These are phyloP conservation scores for Pseudogymnoascus sp. DNA, from an alignment of 2,329 filamentous ascomycete species.

Conservation along the genomic window DNA sequence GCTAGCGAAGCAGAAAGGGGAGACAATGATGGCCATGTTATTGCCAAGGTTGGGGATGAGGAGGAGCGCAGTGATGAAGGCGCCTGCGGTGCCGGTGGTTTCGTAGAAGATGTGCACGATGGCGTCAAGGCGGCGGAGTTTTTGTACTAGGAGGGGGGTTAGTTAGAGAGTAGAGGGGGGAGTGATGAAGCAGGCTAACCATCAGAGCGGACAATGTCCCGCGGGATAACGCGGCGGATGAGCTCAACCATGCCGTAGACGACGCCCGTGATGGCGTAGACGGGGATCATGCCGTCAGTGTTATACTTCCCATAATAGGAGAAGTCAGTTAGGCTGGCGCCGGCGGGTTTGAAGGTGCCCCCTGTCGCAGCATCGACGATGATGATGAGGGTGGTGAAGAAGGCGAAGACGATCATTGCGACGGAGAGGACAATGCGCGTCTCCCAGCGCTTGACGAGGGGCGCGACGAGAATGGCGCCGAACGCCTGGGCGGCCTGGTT, in stretches of 20 bases:
- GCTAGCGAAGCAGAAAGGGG: slow-evolving; percentile 37
- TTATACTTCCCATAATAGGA: slow-evolving; percentile 46
- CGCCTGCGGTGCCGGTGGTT: slow-evolving; percentile 38
- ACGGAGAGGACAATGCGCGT: no score
- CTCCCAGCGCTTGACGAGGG: no score
- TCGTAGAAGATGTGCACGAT: slow-evolving; percentile 39
- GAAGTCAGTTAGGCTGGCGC: no score
- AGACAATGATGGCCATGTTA: slow-evolving; percentile 43
- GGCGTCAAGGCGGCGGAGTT: slow-evolving; percentile 11
- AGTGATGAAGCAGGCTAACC: not conserved
- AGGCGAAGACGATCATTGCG: no score
- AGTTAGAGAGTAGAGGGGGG: no score
- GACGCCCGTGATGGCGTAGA: slow-evolving; percentile 36
- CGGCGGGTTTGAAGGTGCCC: no score
- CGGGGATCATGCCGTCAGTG: slow-evolving; percentile 41
- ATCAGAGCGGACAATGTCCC: slow-evolving; percentile 42
- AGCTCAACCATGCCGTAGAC: slow-evolving; percentile 42
- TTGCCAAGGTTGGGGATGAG: slow-evolving; percentile 42
- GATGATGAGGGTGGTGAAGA: no score
- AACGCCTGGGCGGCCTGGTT: no score
- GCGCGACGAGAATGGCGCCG: no score
- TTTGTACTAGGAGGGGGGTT: slow-evolving; percentile 2
- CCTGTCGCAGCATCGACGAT: no score
- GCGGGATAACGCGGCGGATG: slow-evolving; percentile 40
- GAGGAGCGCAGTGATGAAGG: slow-evolving; percentile 39